Conservation (phyloP, 2,329 filamentous ascomycete genomes). For the Calonectria pseudoturangicola region DNA sequence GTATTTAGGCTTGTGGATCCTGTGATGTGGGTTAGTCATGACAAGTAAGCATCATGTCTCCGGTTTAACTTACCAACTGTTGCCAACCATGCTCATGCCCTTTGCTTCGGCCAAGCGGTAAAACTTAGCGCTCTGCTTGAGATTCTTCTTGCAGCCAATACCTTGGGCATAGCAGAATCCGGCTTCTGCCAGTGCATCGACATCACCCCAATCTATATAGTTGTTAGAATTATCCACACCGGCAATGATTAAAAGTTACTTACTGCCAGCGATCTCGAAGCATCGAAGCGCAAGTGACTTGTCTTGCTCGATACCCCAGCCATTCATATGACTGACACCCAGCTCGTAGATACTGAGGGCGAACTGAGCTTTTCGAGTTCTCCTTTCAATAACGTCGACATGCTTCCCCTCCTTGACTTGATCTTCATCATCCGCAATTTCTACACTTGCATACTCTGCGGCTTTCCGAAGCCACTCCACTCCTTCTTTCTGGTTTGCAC, state of each 20-base stretch:
- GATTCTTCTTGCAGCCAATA: constrained; percentile 94
- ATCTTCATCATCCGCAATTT: constrained; percentile 89
- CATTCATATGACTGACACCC: constrained; percentile 97
- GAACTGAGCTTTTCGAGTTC: constrained; percentile 93
- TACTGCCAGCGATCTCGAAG: constrained; percentile 95
- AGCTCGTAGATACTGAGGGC: constrained; percentile 97
- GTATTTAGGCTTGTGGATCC: constrained; percentile 98
- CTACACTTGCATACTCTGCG: constrained; percentile 86
- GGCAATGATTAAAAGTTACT: constrained; percentile 54
- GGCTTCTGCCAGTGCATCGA: constrained; percentile 93
- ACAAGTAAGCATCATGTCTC: background rate
- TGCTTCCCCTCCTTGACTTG: constrained; percentile 77
- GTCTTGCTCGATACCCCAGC: constrained; percentile 97
- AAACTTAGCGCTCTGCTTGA: constrained; percentile 94
- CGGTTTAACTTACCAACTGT: constrained; percentile 88
- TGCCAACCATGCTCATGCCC: constrained; percentile 97
- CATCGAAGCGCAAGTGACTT: constrained; percentile 90
- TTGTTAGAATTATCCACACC: constrained; percentile 44
- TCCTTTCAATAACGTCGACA: constrained; percentile 81
- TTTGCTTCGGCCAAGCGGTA: constrained; percentile 94
- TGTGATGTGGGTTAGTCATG: constrained; percentile 59
- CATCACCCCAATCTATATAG: constrained; percentile 87
- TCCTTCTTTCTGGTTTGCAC: constrained; percentile 90
- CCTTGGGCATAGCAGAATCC: constrained; percentile 98
- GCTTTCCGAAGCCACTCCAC: constrained; percentile 95